Base-by-base conservation (phyloP, 2,329 filamentous ascomycete genomes). In the Stylonectria norvegica region DNA sequence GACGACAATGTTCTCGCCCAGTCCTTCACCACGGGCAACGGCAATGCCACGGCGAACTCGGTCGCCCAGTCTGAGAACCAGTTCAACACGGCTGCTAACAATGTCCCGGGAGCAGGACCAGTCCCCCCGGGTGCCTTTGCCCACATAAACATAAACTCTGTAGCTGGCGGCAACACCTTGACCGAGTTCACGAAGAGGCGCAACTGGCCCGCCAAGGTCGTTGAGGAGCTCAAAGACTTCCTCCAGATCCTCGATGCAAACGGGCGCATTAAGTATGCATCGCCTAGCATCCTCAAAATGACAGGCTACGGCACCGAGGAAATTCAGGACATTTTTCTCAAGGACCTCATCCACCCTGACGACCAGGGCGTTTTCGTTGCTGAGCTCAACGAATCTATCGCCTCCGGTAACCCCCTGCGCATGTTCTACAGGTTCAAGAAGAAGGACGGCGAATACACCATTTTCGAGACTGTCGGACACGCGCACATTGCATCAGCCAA, bases 401-500 rank as follows among this genome's bases (percentile, higher is more conserved):
- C 87, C 2, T 86, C 81, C 6, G 87, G 85, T n/a, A 84, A 86
- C 52, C 72, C 81, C 4, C 66, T 96, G 47, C 85, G 86, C 43
- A 81, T 95, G 62, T 95, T 94, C 69, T 93, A 94, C 62, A 83
- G 91, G 35, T 81, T 96, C 58, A 86, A 82, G 63, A 80, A 81
- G 51, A 75, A 75, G 55, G 86, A 93, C 58, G 82, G 79, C 16
- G 73, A 72, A 2, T 94, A 85, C 60, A 73, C 76, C 48, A 87
- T 96, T 40, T 88, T 97, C 59, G 91, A 97, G 67, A 83, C 87
- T n/a, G 83, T 91, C 52, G 91, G 91, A 35, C 91, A 96, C 60
- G 86, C 89, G 10, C 91, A 97, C 67, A 83, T 95, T 47, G 85
- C 85, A 23, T 79, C 76, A 15, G 81, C 86, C 49, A 76, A 76